Base-by-base conservation (phyloP, 2,329 filamentous ascomycete genomes). In the Trichoderma guizhouense region DNA sequence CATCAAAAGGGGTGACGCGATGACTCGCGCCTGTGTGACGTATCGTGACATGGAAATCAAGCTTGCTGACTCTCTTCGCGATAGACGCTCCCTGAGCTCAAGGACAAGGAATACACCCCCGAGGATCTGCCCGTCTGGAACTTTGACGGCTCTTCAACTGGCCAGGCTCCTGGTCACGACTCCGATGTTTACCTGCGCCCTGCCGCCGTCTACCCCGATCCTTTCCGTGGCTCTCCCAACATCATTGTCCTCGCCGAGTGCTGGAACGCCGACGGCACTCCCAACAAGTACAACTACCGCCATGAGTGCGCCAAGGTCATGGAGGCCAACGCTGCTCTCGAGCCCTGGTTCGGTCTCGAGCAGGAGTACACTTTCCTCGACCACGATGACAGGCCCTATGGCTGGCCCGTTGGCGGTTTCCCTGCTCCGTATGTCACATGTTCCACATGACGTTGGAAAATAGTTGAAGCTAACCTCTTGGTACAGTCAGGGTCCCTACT, bases 221-320 rank as follows among this genome's bases (percentile, higher is more conserved):
- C 95, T 73, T 95, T 98, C 91, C 93, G 95, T 77, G 89, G 90
- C 74, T 90, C 90, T 73, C 93, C 94, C 84, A 98, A 98, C 88
- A 92, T 98, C 83, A 90, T 98, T 78, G 95, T 98, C 79, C 92
- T 98, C 79, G 90, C 91, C 81, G 95, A 98, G 87, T 97, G 93
- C 84, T 98, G 94, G 92, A 94, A 95, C 82, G 87, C 93, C 76
- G 95, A 98, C 84, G 95, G 94, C 81, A 94, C 91, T 74, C 96
- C 96, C 84, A 99, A 98, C 91, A 95, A 97, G 85, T 98, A 90
- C 92, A 99, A 99, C 92, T 93, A 92, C 91, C 93, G 96, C 77
- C 92, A 98, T 82, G 95, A 98, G 80, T 92, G 91, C 79, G 90
- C 90, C 81, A 92, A 96, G 83, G 87, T 98, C 79, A 97, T 98